Conservation (phyloP, 169 alveolate genomes). For the Eimeria brunetti region DNA sequence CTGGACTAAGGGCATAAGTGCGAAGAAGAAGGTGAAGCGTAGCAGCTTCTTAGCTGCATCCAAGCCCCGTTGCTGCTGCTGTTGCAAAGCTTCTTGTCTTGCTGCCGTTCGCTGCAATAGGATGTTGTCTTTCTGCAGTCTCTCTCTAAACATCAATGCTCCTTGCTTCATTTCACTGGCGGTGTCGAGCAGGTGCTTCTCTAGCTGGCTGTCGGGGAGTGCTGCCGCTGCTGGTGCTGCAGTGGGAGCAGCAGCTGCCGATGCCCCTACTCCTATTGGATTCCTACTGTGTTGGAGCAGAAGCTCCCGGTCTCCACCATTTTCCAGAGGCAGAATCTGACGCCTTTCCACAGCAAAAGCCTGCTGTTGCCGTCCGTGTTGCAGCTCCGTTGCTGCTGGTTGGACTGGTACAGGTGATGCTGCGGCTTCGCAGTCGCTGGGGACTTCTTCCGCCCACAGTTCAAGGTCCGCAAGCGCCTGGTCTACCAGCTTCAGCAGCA, state of each 20-base stretch:
- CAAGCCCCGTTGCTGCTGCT: conserved; percentile 34
- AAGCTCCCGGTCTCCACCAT: not conserved
- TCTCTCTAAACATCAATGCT: conserved; percentile 21
- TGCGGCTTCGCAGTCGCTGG: conserved; percentile 24
- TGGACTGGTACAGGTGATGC: not conserved
- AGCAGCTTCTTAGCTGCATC: conserved; percentile 48
- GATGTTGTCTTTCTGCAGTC: conserved; percentile 28
- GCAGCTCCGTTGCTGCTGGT: conserved; percentile 10
- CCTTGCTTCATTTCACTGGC: conserved; percentile 58
- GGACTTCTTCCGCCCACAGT: conserved; percentile 34
- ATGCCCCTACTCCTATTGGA: not conserved
- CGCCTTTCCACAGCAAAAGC: not conserved
- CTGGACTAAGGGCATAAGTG: conserved; percentile 53
- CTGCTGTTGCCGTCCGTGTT: not conserved
- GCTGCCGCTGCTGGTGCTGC: conserved; percentile 8
- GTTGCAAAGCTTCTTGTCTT: conserved; percentile 43
- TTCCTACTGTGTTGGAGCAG: not conserved
- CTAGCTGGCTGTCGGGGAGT: not conserved
- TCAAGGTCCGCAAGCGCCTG: conserved; percentile 34
- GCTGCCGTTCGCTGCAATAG: conserved; percentile 58
- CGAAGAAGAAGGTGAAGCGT: conserved; percentile 42
- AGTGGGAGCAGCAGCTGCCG: not conserved
- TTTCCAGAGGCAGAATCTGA: not conserved
- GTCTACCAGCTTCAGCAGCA: conserved; percentile 18
- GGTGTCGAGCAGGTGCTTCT: conserved; percentile 23